Evolutionary conservation across 2,329 filamentous ascomycete genomes (phyloP).

Genomic region (Raffaelea ambrosiae): DNA sequence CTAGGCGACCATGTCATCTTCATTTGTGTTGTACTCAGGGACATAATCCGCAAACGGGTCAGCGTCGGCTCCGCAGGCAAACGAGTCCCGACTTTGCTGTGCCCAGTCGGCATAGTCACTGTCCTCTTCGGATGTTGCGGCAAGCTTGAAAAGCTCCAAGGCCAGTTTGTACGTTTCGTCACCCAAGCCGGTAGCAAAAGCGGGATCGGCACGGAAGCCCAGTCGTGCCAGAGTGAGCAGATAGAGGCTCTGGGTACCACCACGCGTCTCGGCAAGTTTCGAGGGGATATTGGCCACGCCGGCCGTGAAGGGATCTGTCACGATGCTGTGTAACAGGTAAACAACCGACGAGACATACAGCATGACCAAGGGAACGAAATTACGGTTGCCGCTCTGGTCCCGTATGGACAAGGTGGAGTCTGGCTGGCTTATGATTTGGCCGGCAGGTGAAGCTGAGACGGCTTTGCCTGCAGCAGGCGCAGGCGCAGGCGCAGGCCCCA

Average conservation of each 20-base stretch:
- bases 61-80: accelerated
- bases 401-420: no score
- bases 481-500: background rate
- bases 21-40: background rate
- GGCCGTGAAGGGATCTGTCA: slow-evolving; percentile 38
- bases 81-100: slow-evolving; percentile 11
- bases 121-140: slow-evolving; percentile 66
- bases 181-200: slow-evolving; percentile 41
- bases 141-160: slow-evolving; percentile 70
- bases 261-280: slow-evolving; percentile 61
- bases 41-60: slow-evolving; percentile 8
- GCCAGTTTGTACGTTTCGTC: slow-evolving; percentile 74
- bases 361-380: slow-evolving; percentile 23
- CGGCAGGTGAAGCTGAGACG: background rate
- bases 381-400: background rate
- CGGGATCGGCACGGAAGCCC: slow-evolving; percentile 64
- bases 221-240: slow-evolving; percentile 71
- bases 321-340: slow-evolving; percentile 41
- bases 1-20: background rate
- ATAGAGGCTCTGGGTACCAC: slow-evolving; percentile 67
- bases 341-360: slow-evolving; percentile 40
- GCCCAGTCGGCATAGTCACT: slow-evolving; percentile 19
- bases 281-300: slow-evolving; percentile 52
- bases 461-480: background rate
- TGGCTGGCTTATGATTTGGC: background rate